These are phyloP conservation scores for Chaetomium cochliodes DNA, from an alignment of 495 filamentous ascomycete genomes.

Conservation along the genomic window DNA sequence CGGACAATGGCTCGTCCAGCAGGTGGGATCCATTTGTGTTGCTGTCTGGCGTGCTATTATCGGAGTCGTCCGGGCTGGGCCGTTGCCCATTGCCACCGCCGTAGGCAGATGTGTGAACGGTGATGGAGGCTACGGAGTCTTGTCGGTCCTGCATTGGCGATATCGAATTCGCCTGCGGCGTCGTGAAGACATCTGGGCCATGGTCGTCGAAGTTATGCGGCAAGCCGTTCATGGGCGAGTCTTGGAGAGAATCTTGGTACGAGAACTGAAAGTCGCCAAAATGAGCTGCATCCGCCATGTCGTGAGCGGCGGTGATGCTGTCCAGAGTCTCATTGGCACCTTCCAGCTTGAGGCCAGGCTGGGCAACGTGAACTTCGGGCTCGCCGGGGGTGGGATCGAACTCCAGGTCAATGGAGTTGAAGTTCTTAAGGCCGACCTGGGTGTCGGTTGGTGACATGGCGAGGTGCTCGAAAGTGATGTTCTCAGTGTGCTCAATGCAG, in stretches of 20 bases:
- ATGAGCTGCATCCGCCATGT: conserved; percentile 40
- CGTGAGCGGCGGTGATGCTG: conserved; percentile 35
- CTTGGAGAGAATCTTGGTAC: conserved; percentile 42
- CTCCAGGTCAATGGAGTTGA: conserved; percentile 31
- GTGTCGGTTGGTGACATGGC: conserved; percentile 34
- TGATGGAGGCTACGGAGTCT: conserved; percentile 40
- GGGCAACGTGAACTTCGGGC: conserved; percentile 26
- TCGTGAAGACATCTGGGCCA: conserved; percentile 41
- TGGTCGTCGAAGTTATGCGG: conserved; percentile 39
- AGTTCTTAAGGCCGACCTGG: conserved; percentile 27
- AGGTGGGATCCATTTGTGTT: conserved; percentile 45
- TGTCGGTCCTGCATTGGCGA: conserved; percentile 44
- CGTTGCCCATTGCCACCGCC: conserved; percentile 27
- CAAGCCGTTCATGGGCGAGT: conserved; percentile 43
- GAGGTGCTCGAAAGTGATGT: conserved; percentile 4
- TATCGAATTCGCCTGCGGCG: conserved; percentile 38
- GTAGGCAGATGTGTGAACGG: conserved; percentile 34
- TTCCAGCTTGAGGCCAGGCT: conserved; percentile 36
- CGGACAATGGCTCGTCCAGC: conserved; percentile 50
- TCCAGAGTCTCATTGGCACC: conserved; percentile 30
- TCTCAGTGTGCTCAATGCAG: background rate
- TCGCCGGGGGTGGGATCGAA: conserved; percentile 31
- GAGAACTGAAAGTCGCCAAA: conserved; percentile 50
- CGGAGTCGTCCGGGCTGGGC: conserved; percentile 44
- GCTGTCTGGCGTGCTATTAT: conserved; percentile 51